Conservation (phyloP, 768 basidiomycete genomes). For the Inosperma sp. region DNA sequence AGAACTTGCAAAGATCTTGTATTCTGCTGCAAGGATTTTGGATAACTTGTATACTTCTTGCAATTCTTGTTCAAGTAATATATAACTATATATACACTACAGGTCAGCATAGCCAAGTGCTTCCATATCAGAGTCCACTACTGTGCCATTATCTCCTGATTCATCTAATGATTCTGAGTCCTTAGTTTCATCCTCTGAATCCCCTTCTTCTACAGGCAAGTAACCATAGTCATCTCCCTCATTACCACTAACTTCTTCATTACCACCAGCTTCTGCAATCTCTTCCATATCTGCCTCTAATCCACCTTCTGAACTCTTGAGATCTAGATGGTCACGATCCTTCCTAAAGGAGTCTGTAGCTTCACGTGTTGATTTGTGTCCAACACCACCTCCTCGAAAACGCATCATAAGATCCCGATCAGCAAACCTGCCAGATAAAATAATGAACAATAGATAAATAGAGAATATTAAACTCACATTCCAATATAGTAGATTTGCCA, state of each 20-base stretch:
- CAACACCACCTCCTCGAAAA: constrained; percentile 24
- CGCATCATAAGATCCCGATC: constrained; percentile 31
- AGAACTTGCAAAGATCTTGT: not conserved
- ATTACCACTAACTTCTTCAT: not conserved
- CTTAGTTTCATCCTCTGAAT: not conserved
- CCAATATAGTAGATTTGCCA: constrained; percentile 32
- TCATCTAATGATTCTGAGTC: not conserved
- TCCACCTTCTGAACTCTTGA: not conserved
- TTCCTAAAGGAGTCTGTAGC: not conserved
- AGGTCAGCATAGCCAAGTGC: not conserved
- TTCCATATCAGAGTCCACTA: not conserved
- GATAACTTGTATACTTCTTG: not conserved
- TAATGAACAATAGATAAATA: constrained; percentile 9
- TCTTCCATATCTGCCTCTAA: not conserved
- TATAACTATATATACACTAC: not conserved
- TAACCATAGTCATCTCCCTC: not conserved
- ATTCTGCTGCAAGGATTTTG: too few relatives aligned
- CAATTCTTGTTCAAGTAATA: not conserved
- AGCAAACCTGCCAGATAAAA: constrained; percentile 32
- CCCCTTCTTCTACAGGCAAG: constrained; percentile 4
- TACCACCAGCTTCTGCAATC: not conserved
- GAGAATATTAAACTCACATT: constrained; percentile 27
- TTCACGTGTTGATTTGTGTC: constrained; percentile 18
- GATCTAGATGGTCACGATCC: not conserved
- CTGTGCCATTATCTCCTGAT: not conserved